Conservation (phyloP, 1,139 yeast genomes). For the Taiozyma onychis region DNA sequence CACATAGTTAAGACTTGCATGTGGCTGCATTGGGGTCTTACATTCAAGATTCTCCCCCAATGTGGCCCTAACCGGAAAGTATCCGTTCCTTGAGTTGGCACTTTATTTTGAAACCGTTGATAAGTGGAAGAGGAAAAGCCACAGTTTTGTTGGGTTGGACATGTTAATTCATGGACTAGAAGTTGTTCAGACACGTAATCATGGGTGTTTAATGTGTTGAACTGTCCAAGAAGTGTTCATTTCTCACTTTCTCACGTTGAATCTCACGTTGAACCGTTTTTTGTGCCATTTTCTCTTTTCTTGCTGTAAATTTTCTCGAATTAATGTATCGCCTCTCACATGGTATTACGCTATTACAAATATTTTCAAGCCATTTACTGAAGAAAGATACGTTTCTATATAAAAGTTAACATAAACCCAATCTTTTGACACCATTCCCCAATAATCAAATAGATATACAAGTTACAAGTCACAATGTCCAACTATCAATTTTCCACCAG, state of each 20-base stretch:
- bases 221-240: background rate
- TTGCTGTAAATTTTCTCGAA: background rate
- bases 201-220: no score
- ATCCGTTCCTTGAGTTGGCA: conserved; percentile 1
- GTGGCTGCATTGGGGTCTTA: no score
- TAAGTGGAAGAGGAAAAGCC: background rate
- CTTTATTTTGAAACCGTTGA: background rate
- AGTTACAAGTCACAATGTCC: conserved; percentile 14
- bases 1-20: no score
- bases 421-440: background rate
- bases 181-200: background rate
- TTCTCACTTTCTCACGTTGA: background rate
- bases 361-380: background rate
- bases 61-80: background rate
- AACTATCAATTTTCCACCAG: conserved; percentile 57
- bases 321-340: background rate
- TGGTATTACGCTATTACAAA: background rate
- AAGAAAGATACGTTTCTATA: no score
- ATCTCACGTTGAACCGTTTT: background rate
- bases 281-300: background rate
- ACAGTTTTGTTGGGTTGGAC: background rate
- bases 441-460: no score
- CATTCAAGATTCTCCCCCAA: no score
- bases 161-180: background rate
- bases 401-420: background rate